phyloP scores from a whole-genome alignment of 2,329 filamentous ascomycete species.

The Calonectria crousiana region DNA sequence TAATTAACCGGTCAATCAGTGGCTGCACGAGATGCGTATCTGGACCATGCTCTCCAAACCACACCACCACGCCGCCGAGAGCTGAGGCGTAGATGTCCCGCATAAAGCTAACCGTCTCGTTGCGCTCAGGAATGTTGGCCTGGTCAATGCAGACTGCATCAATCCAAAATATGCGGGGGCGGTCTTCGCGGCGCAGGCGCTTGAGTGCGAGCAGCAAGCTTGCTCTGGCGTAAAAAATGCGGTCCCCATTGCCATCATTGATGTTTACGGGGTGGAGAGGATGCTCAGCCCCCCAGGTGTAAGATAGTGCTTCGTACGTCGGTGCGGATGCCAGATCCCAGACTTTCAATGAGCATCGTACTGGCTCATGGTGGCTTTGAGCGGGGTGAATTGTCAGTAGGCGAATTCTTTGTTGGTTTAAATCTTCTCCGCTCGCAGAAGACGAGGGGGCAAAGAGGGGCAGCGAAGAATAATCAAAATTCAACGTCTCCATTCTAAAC shows the following conservation, averaged over 20 bases:
- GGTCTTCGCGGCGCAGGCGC: not conserved
- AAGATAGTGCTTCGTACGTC: not conserved
- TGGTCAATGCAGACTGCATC: not conserved
- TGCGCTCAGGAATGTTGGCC: not conserved
- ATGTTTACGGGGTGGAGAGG: not conserved
- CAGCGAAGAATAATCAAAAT: not conserved
- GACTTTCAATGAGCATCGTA: not conserved
- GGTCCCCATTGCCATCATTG: not conserved
- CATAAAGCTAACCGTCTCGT: not conserved
- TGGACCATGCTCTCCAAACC: not conserved
- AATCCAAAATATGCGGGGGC: not conserved
- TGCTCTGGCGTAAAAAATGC: not conserved
- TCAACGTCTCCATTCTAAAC: not conserved
- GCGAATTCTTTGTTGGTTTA: not conserved
- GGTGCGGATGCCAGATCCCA: not conserved
- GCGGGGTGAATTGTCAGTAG: not conserved
- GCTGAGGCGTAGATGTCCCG: not conserved
- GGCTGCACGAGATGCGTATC: not conserved
- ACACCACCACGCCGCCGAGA: not conserved
- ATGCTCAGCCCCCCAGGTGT: not conserved
- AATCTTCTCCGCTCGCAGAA: not conserved
- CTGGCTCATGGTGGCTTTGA: not conserved
- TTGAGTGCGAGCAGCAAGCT: not conserved
- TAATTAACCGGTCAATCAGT: not conserved
- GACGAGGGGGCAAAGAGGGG: not conserved